Percentiles rank a stretch among this genome's conserved stretches.
Conservation (phyloP, 164 flowering plant species). For the Nymphaea thermarum region DNA sequence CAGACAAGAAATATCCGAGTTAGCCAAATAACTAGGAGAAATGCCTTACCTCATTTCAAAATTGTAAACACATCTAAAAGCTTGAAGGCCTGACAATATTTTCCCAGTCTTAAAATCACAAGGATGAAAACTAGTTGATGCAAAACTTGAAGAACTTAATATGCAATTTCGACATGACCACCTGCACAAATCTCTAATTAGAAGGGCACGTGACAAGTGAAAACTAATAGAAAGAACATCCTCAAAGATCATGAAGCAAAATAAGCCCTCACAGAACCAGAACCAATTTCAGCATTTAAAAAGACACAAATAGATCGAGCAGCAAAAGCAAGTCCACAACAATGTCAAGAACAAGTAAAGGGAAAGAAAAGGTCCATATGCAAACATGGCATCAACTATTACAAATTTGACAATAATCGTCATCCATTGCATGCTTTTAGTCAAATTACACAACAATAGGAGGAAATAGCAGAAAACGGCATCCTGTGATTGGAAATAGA, state of each 20-base stretch:
- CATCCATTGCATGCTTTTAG: too few relatives aligned
- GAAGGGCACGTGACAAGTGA: background rate
- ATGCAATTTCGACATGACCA: constrained; percentile 72
- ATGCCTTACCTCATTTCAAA: constrained; percentile 56
- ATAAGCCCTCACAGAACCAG: too few relatives aligned
- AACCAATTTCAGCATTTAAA: background rate
- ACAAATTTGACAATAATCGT: too few relatives aligned
- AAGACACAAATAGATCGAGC: background rate
- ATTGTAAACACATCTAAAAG: constrained; percentile 57
- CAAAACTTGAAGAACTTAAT: constrained; percentile 34
- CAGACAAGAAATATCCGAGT: constrained; percentile 1
- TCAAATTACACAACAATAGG: too few relatives aligned
- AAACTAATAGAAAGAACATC: background rate
- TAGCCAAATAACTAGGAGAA: background rate
- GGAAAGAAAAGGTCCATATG: too few relatives aligned
- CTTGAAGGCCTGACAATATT: constrained; percentile 48
- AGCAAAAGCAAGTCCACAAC: background rate
- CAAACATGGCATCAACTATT: too few relatives aligned
- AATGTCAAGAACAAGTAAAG: background rate
- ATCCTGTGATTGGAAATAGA: too few relatives aligned
- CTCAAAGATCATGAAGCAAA: background rate
- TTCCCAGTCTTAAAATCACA: constrained; percentile 93
- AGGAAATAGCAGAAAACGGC: too few relatives aligned
- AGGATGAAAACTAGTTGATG: constrained; percentile 59
- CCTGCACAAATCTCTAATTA: constrained; percentile 24